Percentiles rank a stretch among this genome's conserved stretches.
These are phyloP conservation scores for Madurella mycetomatis DNA, from an alignment of 2,329 filamentous ascomycete genomes.

Conservation along the genomic window DNA sequence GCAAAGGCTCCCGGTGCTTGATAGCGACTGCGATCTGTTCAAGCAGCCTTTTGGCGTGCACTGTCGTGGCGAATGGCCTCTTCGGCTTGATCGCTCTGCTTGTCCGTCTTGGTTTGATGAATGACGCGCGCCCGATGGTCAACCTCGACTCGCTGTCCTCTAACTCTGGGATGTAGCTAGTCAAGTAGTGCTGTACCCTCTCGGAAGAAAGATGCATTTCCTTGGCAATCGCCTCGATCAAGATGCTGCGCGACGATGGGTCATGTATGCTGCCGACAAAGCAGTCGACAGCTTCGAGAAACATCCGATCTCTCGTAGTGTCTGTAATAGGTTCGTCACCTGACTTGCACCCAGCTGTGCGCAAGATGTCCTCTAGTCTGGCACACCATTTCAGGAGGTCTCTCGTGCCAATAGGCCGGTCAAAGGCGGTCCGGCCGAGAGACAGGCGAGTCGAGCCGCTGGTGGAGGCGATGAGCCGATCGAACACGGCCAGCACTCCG, in stretches of 20 bases:
- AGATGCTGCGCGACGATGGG: conserved; percentile 51
- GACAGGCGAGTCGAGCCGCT: conserved; percentile 30
- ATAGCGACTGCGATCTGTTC: conserved; percentile 85
- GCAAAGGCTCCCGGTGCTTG: conserved; percentile 76
- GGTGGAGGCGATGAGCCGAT: conserved; percentile 45
- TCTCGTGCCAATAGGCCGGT: conserved; percentile 50
- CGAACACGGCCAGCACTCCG: conserved; percentile 57
- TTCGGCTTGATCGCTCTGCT: conserved; percentile 49
- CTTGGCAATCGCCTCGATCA: conserved; percentile 72
- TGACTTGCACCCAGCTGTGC: conserved; percentile 56
- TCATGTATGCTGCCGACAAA: conserved; percentile 79
- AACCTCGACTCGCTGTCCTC: conserved; percentile 57
- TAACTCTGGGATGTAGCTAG: conserved; percentile 66
- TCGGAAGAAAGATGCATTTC: conserved; percentile 84
- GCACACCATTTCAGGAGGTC: conserved; percentile 92
- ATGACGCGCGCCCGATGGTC: conserved; percentile 60
- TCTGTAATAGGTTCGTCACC: conserved; percentile 70
- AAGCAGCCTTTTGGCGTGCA: conserved; percentile 75
- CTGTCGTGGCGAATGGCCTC: conserved; percentile 80
- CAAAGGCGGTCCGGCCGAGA: conserved; percentile 34
- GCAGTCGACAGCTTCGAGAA: conserved; percentile 88
- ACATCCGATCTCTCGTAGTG: conserved; percentile 72
- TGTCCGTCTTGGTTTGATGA: conserved; percentile 55
- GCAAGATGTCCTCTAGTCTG: conserved; percentile 64
- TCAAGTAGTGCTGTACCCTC: conserved; percentile 71